phyloP scores from a whole-genome alignment of 164 flowering plant species.

The Vitis vinifera region DNA sequence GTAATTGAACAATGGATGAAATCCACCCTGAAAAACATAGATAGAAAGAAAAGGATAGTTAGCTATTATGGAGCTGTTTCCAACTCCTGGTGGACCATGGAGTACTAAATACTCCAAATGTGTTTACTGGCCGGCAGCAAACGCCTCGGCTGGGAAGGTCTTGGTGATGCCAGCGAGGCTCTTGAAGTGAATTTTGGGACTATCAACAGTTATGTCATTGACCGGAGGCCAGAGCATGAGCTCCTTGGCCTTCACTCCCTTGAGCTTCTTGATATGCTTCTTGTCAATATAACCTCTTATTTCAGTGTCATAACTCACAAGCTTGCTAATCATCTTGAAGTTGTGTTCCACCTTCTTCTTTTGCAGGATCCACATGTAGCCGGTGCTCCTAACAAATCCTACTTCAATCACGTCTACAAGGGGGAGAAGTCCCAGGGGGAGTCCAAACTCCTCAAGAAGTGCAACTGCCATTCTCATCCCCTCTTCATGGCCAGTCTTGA shows the following conservation, averaged over 20 bases:
- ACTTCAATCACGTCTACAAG: conserved; percentile 31
- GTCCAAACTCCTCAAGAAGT: conserved; percentile 27
- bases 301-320: conserved; percentile 28
- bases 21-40: too few species aligned
- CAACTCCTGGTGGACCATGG: too few species aligned
- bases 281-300: conserved; percentile 13
- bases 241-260: conserved; percentile 48
- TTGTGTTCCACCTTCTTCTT: conserved; percentile 36
- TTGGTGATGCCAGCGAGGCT: conserved; percentile 39
- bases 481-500: conserved; percentile 38
- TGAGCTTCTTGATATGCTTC: conserved; percentile 38
- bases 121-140: conserved; percentile 28
- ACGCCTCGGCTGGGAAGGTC: conserved; percentile 37
- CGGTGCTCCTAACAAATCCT: conserved; percentile 27
- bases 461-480: conserved; percentile 28
- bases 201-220: conserved; percentile 25
- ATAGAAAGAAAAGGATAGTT: too few species aligned
- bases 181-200: conserved; percentile 37
- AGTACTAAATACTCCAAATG: too few species aligned
- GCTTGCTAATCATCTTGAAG: conserved; percentile 31
- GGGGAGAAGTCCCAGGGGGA: conserved; percentile 40
- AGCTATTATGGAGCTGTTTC: too few species aligned
- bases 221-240: conserved; percentile 42
- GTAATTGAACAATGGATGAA: too few species aligned
- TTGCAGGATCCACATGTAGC: conserved; percentile 41